Conservation (phyloP, 176 grass and related monocot species). For the Dactylis glomerata region DNA sequence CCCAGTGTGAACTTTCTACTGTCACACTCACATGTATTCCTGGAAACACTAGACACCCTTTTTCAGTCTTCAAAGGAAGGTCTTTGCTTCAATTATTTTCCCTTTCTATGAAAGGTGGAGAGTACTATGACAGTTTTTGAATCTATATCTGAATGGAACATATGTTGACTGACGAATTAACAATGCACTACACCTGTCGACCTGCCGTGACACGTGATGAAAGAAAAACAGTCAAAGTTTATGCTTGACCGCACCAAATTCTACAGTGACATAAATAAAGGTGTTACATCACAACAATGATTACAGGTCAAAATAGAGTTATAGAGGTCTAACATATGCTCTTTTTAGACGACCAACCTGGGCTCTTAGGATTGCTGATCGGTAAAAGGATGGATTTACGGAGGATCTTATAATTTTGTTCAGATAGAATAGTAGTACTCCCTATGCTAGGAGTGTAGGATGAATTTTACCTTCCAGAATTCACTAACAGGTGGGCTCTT, state of each 20-base stretch:
- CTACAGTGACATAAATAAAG: not conserved
- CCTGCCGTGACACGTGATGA: not conserved
- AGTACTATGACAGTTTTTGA: not conserved
- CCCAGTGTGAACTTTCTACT: not conserved
- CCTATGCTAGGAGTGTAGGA: not conserved
- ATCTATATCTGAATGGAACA: conserved; percentile 12
- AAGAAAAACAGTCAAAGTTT: not conserved
- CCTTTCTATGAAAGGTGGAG: conserved; percentile 8
- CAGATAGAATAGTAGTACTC: not conserved
- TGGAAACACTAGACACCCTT: not conserved
- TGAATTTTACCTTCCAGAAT: not conserved
- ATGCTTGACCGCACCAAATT: not conserved
- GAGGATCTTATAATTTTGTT: not conserved
- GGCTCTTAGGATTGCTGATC: not conserved
- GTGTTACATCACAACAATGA: not conserved
- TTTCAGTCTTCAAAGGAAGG: conserved; percentile 12
- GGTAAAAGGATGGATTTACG: not conserved
- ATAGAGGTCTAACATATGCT: not conserved
- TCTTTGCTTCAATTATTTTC: conserved; percentile 8
- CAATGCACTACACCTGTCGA: not conserved
- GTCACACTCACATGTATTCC: not conserved
- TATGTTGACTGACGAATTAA: not conserved
- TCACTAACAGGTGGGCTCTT: not conserved
- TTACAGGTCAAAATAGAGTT: not conserved
- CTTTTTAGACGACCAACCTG: not conserved